Evolutionary conservation across 805 yeast genomes (phyloP), one percentile per base, ranked within the genome.

Genomic region (Cyberlindnera suaveolens): DNA sequence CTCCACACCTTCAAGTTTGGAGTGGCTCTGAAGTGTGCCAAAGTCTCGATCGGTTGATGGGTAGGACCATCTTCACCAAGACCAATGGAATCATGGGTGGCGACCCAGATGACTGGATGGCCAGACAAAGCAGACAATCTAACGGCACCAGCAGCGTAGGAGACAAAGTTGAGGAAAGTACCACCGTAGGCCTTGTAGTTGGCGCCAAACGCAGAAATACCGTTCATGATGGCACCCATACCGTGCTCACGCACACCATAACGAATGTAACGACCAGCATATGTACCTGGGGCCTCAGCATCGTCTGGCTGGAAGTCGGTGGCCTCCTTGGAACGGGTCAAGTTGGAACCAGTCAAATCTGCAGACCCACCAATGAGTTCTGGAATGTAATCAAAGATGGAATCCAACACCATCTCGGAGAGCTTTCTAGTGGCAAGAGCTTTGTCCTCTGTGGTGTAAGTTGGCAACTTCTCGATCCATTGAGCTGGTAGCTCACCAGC

Each of bases 171-270:
- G 68, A 91, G 77, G 89, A 91, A 91, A 62, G 99, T 91, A 71
- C 96, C 98, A 67, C 96, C 96, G 73, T 82, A 90, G 57, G 89
- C 82, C 68, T 82, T 85, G 77, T 74, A 80, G 73, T 86, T 87
- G 51, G 85, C 85, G 71, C 85, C 85, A 62, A 71, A 91, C 43
- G 96, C 97, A 47, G 93, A 76, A 58, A 91, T 85, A 83, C 99
- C 99, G 72, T 93, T 91, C 80, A 90, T 77, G 67, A 90, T 85
- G 53, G 97, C 96, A 72, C 96, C 96, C 97, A 91, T 89, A 68
- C 87, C 97, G 71, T 93, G 98, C 77, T 91, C 99, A 72, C 99
- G 85, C 53, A 91, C 96, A 82, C 99, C 99, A 67, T 83, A 91
- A 74, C 97, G 84, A 69, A 91, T 75, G 75, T 91, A 91, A 66